Evolutionary conservation across 2,329 filamentous ascomycete genomes (phyloP).

Genomic region (Byssoonygena ceratinophila): DNA sequence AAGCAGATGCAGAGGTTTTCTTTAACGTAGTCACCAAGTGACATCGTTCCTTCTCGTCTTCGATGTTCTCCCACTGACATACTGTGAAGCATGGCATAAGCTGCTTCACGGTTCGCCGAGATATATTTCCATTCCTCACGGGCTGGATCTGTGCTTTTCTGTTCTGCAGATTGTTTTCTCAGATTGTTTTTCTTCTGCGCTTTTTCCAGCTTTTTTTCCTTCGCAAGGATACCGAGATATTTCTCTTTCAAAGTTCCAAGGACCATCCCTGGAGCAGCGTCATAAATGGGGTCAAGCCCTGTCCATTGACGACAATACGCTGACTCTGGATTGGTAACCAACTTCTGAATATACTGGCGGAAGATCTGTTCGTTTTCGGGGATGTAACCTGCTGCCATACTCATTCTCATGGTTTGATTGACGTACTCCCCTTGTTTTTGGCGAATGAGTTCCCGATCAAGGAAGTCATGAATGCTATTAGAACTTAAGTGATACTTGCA

Average conservation of each 20-base stretch:
- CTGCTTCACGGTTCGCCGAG: slow-evolving; percentile 25
- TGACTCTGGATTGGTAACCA: slow-evolving; percentile 20
- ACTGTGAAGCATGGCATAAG: slow-evolving; percentile 28
- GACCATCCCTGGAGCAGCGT: slow-evolving; percentile 23
- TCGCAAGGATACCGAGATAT: slow-evolving; percentile 25
- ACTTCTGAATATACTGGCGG: slow-evolving; percentile 21
- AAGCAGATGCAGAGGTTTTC: slow-evolving; percentile 31
- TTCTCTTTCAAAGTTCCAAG: slow-evolving; percentile 29
- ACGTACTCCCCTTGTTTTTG: slow-evolving; percentile 26
- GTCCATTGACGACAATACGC: slow-evolving; percentile 25
- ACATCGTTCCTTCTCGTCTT: slow-evolving; percentile 20
- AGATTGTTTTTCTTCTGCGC: slow-evolving; percentile 1
- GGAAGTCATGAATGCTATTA: slow-evolving; percentile 21
- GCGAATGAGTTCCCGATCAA: slow-evolving; percentile 23
- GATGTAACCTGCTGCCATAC: slow-evolving; percentile 14
- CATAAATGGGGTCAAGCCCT: slow-evolving; percentile 23
- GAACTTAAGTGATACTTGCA: slow-evolving; percentile 28
- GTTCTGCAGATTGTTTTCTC: slow-evolving; percentile 16
- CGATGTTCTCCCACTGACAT: slow-evolving; percentile 29
- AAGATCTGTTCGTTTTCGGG: slow-evolving; percentile 25
- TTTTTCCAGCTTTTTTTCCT: slow-evolving; percentile 10
- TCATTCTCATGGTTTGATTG: slow-evolving; percentile 18
- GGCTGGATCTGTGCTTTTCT: slow-evolving; percentile 20
- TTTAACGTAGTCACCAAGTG: slow-evolving; percentile 23
- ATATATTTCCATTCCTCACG: slow-evolving; percentile 17